A percentile compares a stretch with the other conserved stretches of the same genome.
phyloP scores from a whole-genome alignment of 108 stramenopile species.

The Nannochloropsis gaditana region DNA sequence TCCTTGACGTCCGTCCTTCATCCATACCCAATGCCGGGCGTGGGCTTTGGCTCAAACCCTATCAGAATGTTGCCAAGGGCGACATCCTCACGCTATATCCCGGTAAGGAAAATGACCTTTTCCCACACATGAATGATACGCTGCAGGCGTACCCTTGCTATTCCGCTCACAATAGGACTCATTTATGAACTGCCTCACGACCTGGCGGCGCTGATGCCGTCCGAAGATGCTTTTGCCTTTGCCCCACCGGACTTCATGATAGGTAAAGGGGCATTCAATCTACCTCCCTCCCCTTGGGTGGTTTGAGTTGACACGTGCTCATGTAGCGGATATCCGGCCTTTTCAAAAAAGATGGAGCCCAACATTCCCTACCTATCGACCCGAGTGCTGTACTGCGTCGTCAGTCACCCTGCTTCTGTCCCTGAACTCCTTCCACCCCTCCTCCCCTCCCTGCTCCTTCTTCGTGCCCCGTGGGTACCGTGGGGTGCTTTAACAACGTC shows the following conservation, averaged over 20 bases:
- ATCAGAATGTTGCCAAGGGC: not conserved
- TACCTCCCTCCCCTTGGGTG: too few relatives aligned
- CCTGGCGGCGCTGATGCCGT: not conserved
- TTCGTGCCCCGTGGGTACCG: not conserved
- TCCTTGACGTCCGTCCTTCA: not conserved
- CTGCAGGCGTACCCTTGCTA: not conserved
- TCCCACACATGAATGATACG: not conserved
- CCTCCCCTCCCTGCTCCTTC: too few relatives aligned
- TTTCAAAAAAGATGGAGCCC: too few relatives aligned
- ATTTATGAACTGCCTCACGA: not conserved
- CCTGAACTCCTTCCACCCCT: too few relatives aligned
- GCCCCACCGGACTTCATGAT: not conserved
- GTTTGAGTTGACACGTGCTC: too few relatives aligned
- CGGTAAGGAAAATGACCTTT: not conserved
- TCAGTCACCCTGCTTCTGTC: too few relatives aligned
- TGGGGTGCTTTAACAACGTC: not conserved
- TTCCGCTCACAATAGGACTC: not conserved
- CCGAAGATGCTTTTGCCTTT: not conserved
- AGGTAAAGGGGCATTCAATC: not conserved
- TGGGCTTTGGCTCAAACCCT: not conserved
- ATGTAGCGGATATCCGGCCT: too few relatives aligned
- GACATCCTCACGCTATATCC: constrained; percentile 8
- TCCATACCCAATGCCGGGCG: not conserved
- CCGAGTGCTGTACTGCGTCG: too few relatives aligned
- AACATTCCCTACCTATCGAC: too few relatives aligned